Base-by-base conservation (phyloP, 768 basidiomycete genomes). In the Suillus placidus region DNA sequence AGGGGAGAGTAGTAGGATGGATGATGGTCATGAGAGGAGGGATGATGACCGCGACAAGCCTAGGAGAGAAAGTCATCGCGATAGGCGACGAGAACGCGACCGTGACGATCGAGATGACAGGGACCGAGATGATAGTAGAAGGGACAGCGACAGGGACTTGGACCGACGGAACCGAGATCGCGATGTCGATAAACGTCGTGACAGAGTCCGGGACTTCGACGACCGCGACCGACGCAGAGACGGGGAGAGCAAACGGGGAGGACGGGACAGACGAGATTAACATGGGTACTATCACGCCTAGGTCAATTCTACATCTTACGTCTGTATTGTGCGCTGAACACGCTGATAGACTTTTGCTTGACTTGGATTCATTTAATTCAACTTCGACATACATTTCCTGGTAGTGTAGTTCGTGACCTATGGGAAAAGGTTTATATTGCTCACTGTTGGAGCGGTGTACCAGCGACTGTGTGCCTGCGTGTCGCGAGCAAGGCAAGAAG, bases 111-210 rank as follows among this genome's bases (percentile, higher is more conserved):
- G 74, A 18, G 71, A 68, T 10, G 68, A 69, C 9, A 49, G 66
- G 20, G 54, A 45, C 55, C 61, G 70, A 23, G 70, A 71, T 13
- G 65, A 73, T n/a, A 75, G 73, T 55, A 72, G 77, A 32, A 62
- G 71, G 42, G 67, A 75, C 30, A 66, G 71, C n/a, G 73, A 73
- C 6, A 68, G 73, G 35, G 72, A 73, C 23, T 23, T 47, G 35
- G 75, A 78, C 47, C 68, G 74, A 37, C 71, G 78, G 56, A 78
- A 78, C 42, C 73, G 69, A 54, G 73, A 77, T 49, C 43, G 66
- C 37, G 56, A 68, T 32, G 56, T 70, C 7, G 63, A 64, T 55
- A 74, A 75, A 67, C 20, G 77, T 76, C 42, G 71, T 61, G 71
- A 74, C 58, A 71, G 72, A 26, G 78, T 80, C 40, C 71, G 74